These are phyloP conservation scores for Durusdinium trenchii DNA, from an alignment of 73 alveolate species.

Conservation along the genomic window DNA sequence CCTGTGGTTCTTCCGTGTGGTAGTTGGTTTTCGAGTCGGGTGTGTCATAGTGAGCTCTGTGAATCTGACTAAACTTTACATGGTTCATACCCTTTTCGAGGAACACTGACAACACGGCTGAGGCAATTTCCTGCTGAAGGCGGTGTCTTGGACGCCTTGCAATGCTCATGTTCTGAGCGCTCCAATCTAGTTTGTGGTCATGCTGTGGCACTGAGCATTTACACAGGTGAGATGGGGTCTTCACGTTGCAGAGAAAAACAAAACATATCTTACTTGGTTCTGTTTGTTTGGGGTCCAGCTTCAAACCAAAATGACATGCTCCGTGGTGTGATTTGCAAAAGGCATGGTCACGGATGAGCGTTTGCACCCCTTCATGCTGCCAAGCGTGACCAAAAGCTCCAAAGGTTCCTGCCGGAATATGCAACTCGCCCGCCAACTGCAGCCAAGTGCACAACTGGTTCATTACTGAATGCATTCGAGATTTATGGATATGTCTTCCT, in stretches of 20 bases:
- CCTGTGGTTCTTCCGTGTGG: no score
- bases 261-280: not conserved
- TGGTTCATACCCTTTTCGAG: not conserved
- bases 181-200: not conserved
- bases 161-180: not conserved
- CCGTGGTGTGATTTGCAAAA: not conserved
- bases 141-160: not conserved
- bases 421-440: not conserved
- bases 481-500: constrained; percentile 17
- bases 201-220: not conserved
- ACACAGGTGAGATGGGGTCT: not conserved
- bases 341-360: not conserved
- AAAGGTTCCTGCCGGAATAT: not conserved
- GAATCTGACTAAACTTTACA: not conserved
- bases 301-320: not conserved
- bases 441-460: constrained; percentile 19
- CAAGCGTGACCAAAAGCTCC: not conserved
- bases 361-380: not conserved
- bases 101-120: not conserved
- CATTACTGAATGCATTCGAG: not conserved
- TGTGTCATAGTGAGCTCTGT: not conserved
- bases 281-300: not conserved
- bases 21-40: no score
- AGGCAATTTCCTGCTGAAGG: not conserved
- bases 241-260: not conserved